These are phyloP conservation scores for Boletus speciosus DNA, from an alignment of 768 basidiomycete species.

Conservation along the genomic window DNA sequence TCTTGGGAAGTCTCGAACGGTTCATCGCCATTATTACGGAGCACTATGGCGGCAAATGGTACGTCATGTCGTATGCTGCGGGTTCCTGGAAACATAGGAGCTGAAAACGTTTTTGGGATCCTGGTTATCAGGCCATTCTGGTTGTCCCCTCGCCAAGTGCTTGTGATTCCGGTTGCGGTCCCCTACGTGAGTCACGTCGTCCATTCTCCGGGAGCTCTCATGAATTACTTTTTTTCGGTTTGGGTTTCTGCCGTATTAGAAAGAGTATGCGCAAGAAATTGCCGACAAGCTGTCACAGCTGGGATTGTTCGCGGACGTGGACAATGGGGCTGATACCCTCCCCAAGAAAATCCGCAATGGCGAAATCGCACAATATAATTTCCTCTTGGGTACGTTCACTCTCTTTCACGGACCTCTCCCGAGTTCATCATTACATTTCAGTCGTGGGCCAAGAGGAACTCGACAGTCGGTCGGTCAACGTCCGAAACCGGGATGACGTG, in stretches of 20 bases:
- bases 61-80: slow-evolving; percentile 17
- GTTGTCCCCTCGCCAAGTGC: slow-evolving; percentile 93
- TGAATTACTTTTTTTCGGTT: too few relatives aligned
- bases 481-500: slow-evolving; percentile 92
- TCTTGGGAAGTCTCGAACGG: slow-evolving; percentile 88
- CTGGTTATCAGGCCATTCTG: slow-evolving; percentile 80
- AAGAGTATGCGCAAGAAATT: slow-evolving; percentile 86
- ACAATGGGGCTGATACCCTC: slow-evolving; percentile 87
- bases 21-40: slow-evolving; percentile 98
- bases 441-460: slow-evolving; percentile 96
- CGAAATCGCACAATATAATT: slow-evolving; percentile 97
- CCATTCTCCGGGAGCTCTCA: neutral
- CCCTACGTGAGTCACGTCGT: slow-evolving; percentile 64
- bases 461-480: slow-evolving; percentile 83
- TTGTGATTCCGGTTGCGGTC: slow-evolving; percentile 90
- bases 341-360: slow-evolving; percentile 98
- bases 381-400: slow-evolving; percentile 77
- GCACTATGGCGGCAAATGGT: slow-evolving; percentile 98
- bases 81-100: neutral
- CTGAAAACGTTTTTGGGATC: neutral
- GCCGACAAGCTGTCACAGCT: slow-evolving; percentile 58
- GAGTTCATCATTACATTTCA: slow-evolving; percentile 27
- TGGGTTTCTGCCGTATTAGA: slow-evolving; percentile 41
- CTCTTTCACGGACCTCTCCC: neutral
- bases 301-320: slow-evolving; percentile 88